Conservation (phyloP, 805 yeast species). For the Yarrowia phangngaensis region DNA sequence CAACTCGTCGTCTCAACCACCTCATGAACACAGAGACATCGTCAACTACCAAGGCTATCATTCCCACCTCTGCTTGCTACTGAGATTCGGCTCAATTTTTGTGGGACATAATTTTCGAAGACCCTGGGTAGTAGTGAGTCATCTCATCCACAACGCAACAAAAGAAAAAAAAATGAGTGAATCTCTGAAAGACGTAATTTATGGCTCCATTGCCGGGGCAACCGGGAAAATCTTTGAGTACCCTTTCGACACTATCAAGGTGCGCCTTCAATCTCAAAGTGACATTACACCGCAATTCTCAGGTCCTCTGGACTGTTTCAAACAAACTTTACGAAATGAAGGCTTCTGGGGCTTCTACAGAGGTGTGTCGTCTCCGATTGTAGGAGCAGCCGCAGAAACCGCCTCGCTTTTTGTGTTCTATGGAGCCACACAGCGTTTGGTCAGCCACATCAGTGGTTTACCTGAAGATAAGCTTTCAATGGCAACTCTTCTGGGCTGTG, state of each 20-base stretch:
- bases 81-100: constrained; percentile 22
- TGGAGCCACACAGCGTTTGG: constrained; percentile 28
- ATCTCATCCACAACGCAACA: neutral
- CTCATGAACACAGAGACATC: constrained; percentile 24
- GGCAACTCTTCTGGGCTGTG: constrained; percentile 54
- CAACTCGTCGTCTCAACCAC: constrained; percentile 14
- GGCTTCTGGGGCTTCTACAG: constrained; percentile 77
- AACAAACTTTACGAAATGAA: constrained; percentile 58
- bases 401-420: constrained; percentile 64
- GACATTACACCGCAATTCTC: constrained; percentile 48
- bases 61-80: constrained; percentile 8
- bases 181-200: constrained; percentile 33
- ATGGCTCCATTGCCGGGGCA: constrained; percentile 61
- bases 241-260: constrained; percentile 92
- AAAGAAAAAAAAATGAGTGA: constrained; percentile 18
- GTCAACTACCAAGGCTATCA: neutral
- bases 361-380: constrained; percentile 72
- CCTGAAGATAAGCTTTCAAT: constrained; percentile 39
- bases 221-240: constrained; percentile 80
- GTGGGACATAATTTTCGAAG: constrained; percentile 16
- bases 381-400: constrained; percentile 88
- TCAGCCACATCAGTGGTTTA: constrained; percentile 14
- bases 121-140: constrained; percentile 4
- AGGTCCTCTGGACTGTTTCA: constrained; percentile 65
- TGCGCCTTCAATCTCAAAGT: constrained; percentile 76